Conservation (phyloP, 495 filamentous ascomycete genomes). For the Neurospora tetraspora region DNA sequence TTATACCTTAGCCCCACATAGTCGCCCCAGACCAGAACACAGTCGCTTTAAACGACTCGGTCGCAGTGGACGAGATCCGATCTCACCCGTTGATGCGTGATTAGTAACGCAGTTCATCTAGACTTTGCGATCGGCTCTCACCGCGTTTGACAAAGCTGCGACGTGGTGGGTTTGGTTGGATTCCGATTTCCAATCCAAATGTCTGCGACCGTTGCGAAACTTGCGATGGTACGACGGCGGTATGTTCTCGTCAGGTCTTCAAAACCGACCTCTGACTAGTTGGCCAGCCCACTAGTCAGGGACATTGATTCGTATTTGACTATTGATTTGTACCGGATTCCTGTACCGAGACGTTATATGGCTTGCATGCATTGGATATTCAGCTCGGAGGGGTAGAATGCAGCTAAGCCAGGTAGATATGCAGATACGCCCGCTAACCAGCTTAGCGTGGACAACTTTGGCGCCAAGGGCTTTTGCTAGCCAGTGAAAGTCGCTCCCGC, state of each 20-base stretch:
- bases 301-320: background rate
- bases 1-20: no score
- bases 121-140: background rate
- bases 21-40: no score
- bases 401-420: fast-evolving
- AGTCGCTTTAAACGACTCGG: no score
- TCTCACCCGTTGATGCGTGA: background rate
- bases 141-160: background rate
- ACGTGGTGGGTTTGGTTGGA: background rate
- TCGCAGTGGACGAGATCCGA: background rate
- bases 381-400: background rate
- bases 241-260: background rate
- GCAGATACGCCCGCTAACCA: background rate
- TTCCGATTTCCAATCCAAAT: background rate
- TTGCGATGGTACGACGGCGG: background rate
- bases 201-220: background rate
- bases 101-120: background rate
- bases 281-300: background rate
- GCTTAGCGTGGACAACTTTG: background rate
- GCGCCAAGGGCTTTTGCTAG: background rate
- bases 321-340: background rate
- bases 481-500: background rate
- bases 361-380: background rate
- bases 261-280: background rate
- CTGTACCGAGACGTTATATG: background rate